A percentile compares a stretch with the other conserved stretches of the same genome.
These are phyloP conservation scores for Fragaria iinumae DNA, from an alignment of 306 rosid genomes.

Conservation along the genomic window DNA sequence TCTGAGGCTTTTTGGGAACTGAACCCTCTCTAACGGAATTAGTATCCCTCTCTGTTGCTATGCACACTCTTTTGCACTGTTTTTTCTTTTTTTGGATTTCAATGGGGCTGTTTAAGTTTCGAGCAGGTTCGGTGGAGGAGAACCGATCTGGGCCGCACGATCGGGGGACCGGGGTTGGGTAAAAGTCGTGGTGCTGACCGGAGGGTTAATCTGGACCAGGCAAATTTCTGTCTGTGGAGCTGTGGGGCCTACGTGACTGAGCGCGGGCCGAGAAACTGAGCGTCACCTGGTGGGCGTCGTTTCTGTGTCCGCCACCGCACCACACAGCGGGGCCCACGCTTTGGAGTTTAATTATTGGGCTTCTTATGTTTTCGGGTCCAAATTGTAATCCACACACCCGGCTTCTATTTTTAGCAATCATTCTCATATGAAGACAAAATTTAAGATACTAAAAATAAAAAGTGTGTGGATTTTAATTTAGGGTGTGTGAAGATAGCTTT, in stretches of 20 bases:
- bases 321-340: conserved; percentile 1
- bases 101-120: conserved; percentile 4
- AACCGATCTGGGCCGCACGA: conserved; percentile 6
- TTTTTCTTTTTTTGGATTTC: not conserved
- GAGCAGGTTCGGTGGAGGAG: not conserved
- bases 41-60: not conserved
- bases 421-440: too few species aligned
- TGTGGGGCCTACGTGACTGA: conserved; percentile 14
- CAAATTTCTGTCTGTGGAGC: not conserved
- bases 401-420: too few species aligned
- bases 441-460: too few species aligned
- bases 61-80: not conserved
- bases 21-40: not conserved
- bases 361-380: not conserved
- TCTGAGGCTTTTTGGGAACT: not conserved
- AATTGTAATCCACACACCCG: too few species aligned
- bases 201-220: conserved; percentile 27
- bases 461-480: too few species aligned
- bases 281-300: conserved; percentile 8
- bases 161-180: conserved; percentile 1
- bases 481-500: too few species aligned
- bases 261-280: conserved; percentile 14
- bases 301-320: not conserved
- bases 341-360: not conserved
- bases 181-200: conserved; percentile 12